Evolutionary conservation across 495 filamentous ascomycete genomes (phyloP), one percentile per base, ranked within the genome.

Genomic region (Rusavskia elegans): DNA sequence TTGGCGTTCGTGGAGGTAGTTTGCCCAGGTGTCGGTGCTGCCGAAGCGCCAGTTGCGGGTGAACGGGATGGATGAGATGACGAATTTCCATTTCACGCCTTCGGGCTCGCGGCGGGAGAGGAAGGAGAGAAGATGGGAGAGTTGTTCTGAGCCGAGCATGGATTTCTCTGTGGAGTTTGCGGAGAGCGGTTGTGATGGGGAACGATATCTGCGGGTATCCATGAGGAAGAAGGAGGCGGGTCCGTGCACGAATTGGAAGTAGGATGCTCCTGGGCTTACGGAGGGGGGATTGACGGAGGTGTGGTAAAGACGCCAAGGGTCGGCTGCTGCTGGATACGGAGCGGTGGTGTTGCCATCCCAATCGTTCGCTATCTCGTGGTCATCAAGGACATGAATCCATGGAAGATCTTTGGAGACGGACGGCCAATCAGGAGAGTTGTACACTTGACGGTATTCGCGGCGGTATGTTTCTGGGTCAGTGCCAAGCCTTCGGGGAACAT

Each of bases 351-450:
- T 85, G 37, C 71, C 61, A 42, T 78, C 79, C 88, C 87, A 95
- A 66, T 95, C 89, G 61, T 95, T 98, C 8, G 75, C 77, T 46
- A 98, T 94, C 59, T 98, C 92, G 56, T 98, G 92, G 68, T 98
- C 92, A 58, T 98, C 92, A 6, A 93, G 72, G 1, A 93, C 87
- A 59, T 98, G 92, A 35, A 98, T 84, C 92, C 92, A 98, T 49
- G 88, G 89, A 8, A 98, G 75, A 4, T 56, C 53, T 2, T 62
- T 55, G 4, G 73, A 74, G 3, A 82, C 80, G 1, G 71, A 60
- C 1, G 75, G 69, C 90, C 89, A 96, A 58, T 90, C 88, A 0
- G 92, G 92, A 6, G 89, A 95, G 2, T 85, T 80, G 62, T 98
- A 98, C 30, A 95, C 78, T 57, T 90, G 86, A 23, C 90, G 82